Evolutionary conservation across 192 early-diverging fungal genomes (phyloP).

Genomic region (Rhizophagus prolifer): DNA sequence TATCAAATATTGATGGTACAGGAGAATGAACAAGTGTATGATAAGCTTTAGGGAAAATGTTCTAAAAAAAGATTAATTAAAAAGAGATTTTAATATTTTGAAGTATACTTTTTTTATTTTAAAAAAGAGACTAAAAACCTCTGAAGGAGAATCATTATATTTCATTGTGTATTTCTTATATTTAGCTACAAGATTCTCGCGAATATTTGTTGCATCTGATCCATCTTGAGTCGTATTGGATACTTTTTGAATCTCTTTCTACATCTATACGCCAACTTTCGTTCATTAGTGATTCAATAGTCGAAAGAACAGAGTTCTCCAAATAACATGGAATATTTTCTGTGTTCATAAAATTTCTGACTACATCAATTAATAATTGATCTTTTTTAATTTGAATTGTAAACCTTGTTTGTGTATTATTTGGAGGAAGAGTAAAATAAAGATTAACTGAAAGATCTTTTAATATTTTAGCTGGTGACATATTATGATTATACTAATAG

Average conservation of each 20-base stretch:
- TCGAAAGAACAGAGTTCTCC: slow-evolving; percentile 50
- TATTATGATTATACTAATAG: neutral
- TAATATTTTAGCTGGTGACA: slow-evolving; percentile 22
- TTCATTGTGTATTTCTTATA: slow-evolving; percentile 13
- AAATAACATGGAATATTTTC: slow-evolving; percentile 49
- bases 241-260: slow-evolving; percentile 30
- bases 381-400: slow-evolving; percentile 37
- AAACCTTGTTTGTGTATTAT: neutral
- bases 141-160: slow-evolving; percentile 24
- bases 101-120: neutral
- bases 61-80: slow-evolving; percentile 33
- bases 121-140: slow-evolving; percentile 8
- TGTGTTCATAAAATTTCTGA: slow-evolving; percentile 40
- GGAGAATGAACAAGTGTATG: slow-evolving; percentile 61
- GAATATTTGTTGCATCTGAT: neutral
- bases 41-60: slow-evolving; percentile 58
- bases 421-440: slow-evolving; percentile 15
- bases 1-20: slow-evolving; percentile 54
- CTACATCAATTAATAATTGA: slow-evolving; percentile 46
- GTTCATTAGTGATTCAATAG: slow-evolving; percentile 38
- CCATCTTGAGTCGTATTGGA: neutral
- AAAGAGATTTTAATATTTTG: neutral
- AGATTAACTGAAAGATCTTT: slow-evolving; percentile 26
- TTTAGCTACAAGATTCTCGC: slow-evolving; percentile 10
- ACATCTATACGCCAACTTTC: slow-evolving; percentile 34